phyloP scores from a whole-genome alignment of 192 early-diverging fungal species.

The Umbelopsis vinacea region DNA sequence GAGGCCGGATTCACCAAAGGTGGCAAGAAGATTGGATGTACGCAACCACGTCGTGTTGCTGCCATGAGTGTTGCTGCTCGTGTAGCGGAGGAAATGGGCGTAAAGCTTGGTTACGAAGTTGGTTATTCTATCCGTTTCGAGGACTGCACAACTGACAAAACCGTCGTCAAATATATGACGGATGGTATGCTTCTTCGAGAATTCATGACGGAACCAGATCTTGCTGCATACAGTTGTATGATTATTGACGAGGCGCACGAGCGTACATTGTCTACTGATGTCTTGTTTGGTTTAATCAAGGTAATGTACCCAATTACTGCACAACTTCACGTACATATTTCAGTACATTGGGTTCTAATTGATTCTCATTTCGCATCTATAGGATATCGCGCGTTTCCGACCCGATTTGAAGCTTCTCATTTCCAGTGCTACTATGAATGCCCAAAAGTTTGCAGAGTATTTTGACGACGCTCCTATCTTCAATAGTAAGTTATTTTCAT shows the following conservation, averaged over 20 bases:
- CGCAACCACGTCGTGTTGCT: constrained; percentile 96
- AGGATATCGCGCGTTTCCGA: constrained; percentile 90
- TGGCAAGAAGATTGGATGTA: constrained; percentile 91
- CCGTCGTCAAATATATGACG: constrained; percentile 97
- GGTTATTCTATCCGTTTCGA: constrained; percentile 99
- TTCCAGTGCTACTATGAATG: constrained; percentile 98
- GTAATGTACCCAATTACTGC: constrained; percentile 18
- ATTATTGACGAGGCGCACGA: constrained; percentile 99
- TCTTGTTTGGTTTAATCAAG: constrained; percentile 95
- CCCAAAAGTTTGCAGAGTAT: constrained; percentile 93
- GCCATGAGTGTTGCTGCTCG: constrained; percentile 98
- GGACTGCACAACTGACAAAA: constrained; percentile 96
- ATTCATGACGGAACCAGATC: constrained; percentile 95
- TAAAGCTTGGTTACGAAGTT: constrained; percentile 89
- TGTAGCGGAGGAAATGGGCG: constrained; percentile 96
- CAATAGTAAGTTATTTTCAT: constrained; percentile 61
- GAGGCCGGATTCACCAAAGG: constrained; percentile 94
- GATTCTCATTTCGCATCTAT: not conserved
- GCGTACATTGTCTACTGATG: constrained; percentile 94
- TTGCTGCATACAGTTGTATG: constrained; percentile 86
- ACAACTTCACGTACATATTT: not conserved
- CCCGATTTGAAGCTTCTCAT: constrained; percentile 94
- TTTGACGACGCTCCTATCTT: constrained; percentile 95
- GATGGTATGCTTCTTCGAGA: constrained; percentile 98
- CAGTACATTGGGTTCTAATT: too few relatives aligned